phyloP scores from a whole-genome alignment of 768 basidiomycete species.

The Lyophyllum shimeji region DNA sequence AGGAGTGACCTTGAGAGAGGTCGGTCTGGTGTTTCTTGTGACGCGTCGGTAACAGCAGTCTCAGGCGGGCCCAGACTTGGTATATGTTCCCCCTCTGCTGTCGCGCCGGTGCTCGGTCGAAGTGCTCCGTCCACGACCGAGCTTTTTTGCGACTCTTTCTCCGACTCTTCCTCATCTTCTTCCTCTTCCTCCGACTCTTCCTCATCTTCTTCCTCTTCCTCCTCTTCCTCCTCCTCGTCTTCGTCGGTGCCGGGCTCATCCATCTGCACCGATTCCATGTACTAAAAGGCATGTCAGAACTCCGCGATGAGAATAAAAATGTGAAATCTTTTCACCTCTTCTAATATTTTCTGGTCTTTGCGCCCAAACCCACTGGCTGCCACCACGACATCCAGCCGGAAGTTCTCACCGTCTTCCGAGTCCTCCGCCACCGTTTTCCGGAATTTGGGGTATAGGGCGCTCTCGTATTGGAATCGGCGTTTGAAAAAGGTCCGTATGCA shows the following conservation, averaged over 20 bases:
- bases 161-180: constrained; percentile 25
- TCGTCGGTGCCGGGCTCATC: constrained; percentile 24
- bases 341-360: constrained; percentile 77
- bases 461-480: constrained; percentile 91
- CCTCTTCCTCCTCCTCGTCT: constrained; percentile 32
- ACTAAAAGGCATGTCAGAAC: constrained; percentile 40
- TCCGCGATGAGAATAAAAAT: constrained; percentile 8
- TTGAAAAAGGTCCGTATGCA: constrained; percentile 94
- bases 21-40: constrained; percentile 26
- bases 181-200: constrained; percentile 39
- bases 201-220: constrained; percentile 37
- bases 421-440: constrained; percentile 54
- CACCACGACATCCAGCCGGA: constrained; percentile 86
- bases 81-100: neutral
- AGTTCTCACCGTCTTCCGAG: constrained; percentile 45
- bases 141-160: constrained; percentile 18
- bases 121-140: constrained; percentile 24
- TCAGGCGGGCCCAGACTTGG: constrained; percentile 2
- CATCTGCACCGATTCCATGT: constrained; percentile 57
- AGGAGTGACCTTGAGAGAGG: constrained; percentile 51
- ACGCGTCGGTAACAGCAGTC: neutral
- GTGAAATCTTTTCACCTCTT: constrained; percentile 61
- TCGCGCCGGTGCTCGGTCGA: constrained; percentile 6
- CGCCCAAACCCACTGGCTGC: constrained; percentile 92
- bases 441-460: constrained; percentile 84